Evolutionary conservation across 1,284 basidiomycete genomes (phyloP).

Genomic region (Dichomitus squalens): DNA sequence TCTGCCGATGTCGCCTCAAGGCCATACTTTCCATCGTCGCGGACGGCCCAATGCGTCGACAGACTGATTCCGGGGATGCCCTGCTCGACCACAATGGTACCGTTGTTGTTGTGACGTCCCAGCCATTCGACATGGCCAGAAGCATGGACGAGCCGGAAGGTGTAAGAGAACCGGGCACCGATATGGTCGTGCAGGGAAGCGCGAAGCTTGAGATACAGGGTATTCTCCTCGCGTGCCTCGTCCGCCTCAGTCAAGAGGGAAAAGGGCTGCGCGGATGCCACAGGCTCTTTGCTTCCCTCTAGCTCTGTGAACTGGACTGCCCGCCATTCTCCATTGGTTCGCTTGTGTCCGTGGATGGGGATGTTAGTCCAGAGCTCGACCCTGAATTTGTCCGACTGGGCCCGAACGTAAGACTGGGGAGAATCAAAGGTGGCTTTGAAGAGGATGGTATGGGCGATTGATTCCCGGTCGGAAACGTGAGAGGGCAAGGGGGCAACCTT

Average conservation of each 20-base stretch:
- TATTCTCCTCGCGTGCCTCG: constrained; percentile 1
- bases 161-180: constrained; percentile 31
- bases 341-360: constrained; percentile 22
- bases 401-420: constrained; percentile 25
- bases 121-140: constrained; percentile 33
- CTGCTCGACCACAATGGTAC: constrained; percentile 27
- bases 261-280: not conserved
- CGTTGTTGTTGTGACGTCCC: constrained; percentile 30
- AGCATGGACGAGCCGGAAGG: constrained; percentile 34
- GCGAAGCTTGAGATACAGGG: constrained; percentile 17
- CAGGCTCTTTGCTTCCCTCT: not conserved
- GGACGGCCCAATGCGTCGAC: constrained; percentile 21
- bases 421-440: constrained; percentile 33
- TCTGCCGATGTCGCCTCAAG: constrained; percentile 7
- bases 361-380: constrained; percentile 37
- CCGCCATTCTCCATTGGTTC: constrained; percentile 29
- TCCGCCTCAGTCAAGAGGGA: constrained; percentile 8
- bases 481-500: constrained; percentile 16
- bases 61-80: constrained; percentile 23
- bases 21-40: constrained; percentile 18
- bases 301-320: constrained; percentile 24
- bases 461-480: constrained; percentile 13
- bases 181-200: constrained; percentile 12
- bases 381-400: constrained; percentile 23
- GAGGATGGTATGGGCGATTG: constrained; percentile 18